Evolutionary conservation across 2,329 filamentous ascomycete species (phyloP).

Genomic region (Tolypocladium ophioglossoides): DNA sequence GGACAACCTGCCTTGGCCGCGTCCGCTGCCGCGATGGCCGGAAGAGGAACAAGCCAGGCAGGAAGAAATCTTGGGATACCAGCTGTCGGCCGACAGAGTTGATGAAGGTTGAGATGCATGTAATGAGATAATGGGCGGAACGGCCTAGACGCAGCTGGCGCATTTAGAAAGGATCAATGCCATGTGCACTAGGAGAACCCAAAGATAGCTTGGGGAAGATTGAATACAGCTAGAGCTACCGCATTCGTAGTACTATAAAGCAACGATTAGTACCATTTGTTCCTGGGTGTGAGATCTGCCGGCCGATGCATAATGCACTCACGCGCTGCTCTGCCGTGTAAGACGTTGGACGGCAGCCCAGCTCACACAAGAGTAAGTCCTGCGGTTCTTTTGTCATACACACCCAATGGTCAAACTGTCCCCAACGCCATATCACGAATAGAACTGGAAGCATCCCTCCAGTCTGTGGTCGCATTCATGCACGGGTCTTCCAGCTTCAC

Average conservation of each 20-base stretch:
- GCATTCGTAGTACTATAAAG: background rate
- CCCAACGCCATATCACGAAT: background rate
- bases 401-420: background rate
- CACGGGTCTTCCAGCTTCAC: background rate
- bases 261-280: background rate
- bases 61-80: background rate
- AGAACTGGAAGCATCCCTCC: background rate
- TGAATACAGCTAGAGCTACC: background rate
- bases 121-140: background rate
- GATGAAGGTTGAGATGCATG: background rate
- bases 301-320: background rate
- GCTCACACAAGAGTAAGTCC: background rate
- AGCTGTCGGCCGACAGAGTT: background rate
- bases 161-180: background rate
- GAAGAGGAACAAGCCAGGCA: background rate
- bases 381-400: background rate
- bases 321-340: background rate
- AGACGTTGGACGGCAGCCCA: background rate
- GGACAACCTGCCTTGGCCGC: background rate
- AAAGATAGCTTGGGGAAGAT: background rate
- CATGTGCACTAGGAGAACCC: background rate
- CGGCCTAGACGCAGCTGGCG: background rate
- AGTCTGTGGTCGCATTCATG: background rate
- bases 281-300: background rate
- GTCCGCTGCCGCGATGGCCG: background rate